Conservation (phyloP, 2,329 filamentous ascomycete genomes). For the Ascochyta clinopodiicola region DNA sequence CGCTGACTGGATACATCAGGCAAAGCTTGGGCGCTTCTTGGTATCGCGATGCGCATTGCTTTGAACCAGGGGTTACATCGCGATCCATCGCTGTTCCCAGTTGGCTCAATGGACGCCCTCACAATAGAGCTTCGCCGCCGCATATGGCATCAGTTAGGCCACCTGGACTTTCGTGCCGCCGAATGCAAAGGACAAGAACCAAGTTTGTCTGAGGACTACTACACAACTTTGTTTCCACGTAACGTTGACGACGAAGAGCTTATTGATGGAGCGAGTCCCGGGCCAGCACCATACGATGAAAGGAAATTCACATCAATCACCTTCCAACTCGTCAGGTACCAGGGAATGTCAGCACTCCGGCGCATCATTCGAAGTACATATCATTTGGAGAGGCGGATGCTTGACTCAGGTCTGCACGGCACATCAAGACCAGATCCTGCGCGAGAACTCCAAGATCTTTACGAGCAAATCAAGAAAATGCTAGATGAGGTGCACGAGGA, state of each 20-base stretch:
- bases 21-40: constrained; percentile 48
- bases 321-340: constrained; percentile 45
- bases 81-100: constrained; percentile 47
- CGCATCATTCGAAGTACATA: constrained; percentile 48
- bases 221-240: constrained; percentile 46
- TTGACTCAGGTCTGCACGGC: constrained; percentile 43
- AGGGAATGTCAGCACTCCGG: constrained; percentile 44
- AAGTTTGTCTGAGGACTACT: constrained; percentile 46
- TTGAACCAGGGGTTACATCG: constrained; percentile 48
- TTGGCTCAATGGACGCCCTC: constrained; percentile 46
- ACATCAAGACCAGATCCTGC: constrained; percentile 44
- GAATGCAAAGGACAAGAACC: constrained; percentile 51
- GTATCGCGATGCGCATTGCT: constrained; percentile 46
- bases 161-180: constrained; percentile 48
- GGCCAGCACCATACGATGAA: constrained; percentile 40
- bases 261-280: constrained; percentile 44
- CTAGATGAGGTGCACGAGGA: constrained; percentile 45
- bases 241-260: constrained; percentile 50
- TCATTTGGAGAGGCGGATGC: constrained; percentile 45
- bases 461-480: constrained; percentile 47
- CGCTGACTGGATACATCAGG: constrained; percentile 24
- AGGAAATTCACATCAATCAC: constrained; percentile 44
- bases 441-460: constrained; percentile 42
- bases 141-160: constrained; percentile 48
- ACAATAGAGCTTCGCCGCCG: constrained; percentile 48